Evolutionary conservation across 2,329 filamentous ascomycete genomes (phyloP).

Genomic region (Dothideomycetidae sp.): DNA sequence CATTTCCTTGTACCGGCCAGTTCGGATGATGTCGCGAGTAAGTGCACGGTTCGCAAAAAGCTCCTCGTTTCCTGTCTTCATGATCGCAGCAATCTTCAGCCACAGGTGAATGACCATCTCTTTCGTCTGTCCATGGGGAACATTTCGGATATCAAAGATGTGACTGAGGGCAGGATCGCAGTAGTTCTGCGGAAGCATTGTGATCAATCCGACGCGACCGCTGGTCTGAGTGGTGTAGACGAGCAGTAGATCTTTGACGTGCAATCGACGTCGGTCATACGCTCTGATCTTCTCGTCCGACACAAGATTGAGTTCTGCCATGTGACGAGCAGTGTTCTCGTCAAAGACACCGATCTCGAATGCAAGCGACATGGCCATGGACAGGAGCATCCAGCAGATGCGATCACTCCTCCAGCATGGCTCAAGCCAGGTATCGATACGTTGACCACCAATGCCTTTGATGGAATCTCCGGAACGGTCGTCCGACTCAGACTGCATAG

Average conservation of each 20-base stretch:
- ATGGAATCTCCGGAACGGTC: conserved; percentile 45
- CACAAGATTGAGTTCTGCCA: conserved; percentile 37
- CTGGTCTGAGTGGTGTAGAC: conserved; percentile 92
- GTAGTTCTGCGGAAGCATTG: conserved; percentile 58
- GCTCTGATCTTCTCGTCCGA: conserved; percentile 49
- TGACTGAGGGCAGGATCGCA: conserved; percentile 24
- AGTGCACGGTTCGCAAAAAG: conserved; percentile 78
- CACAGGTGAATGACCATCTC: conserved; percentile 64
- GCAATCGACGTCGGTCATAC: conserved; percentile 62
- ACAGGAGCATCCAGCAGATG: conserved; percentile 96
- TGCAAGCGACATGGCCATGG: conserved; percentile 74
- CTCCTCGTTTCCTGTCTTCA: conserved; percentile 79
- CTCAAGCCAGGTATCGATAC: conserved; percentile 92
- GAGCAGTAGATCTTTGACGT: conserved; percentile 72
- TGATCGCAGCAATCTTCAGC: conserved; percentile 83
- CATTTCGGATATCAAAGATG: conserved; percentile 17
- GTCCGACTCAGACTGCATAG: conserved; percentile 39
- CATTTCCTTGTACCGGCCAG: conserved; percentile 65
- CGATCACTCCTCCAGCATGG: conserved; percentile 82
- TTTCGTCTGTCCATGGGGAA: conserved; percentile 21
- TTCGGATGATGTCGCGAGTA: conserved; percentile 79
- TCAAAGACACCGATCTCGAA: conserved; percentile 96
- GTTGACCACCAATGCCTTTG: conserved; percentile 59
- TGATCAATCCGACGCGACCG: conserved; percentile 80
- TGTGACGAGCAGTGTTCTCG: conserved; percentile 47